Percentiles rank a stretch among this genome's conserved stretches.
phyloP scores from a whole-genome alignment of 306 rosid genomes.

The Sindora glabra region DNA sequence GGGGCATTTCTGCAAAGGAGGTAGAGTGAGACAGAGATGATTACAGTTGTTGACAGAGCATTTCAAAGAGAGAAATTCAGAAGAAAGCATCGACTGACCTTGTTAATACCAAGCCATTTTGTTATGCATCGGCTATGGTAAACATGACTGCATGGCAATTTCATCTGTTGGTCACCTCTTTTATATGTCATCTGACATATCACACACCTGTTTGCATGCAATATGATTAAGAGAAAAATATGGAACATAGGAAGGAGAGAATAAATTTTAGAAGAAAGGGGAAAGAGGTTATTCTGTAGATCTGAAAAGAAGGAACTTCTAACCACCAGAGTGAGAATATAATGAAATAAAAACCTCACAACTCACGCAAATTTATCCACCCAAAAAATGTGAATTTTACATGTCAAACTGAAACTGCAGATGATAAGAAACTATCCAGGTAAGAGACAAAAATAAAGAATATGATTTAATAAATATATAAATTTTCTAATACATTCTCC shows the following conservation, averaged over 20 bases:
- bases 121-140: constrained; percentile 80
- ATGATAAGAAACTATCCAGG: too few relatives aligned
- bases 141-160: constrained; percentile 80
- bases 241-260: not conserved
- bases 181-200: constrained; percentile 85
- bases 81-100: constrained; percentile 36
- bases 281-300: not conserved
- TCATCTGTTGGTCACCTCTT: constrained; percentile 77
- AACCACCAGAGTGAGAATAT: too few relatives aligned
- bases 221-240: not conserved
- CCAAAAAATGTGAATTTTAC: too few relatives aligned
- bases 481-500: too few relatives aligned
- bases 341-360: too few relatives aligned
- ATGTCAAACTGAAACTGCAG: too few relatives aligned
- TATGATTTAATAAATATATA: too few relatives aligned
- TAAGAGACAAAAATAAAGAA: too few relatives aligned
- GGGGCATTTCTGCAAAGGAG: constrained; percentile 67
- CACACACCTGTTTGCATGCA: constrained; percentile 59
- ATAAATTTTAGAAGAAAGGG: not conserved
- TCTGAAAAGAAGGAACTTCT: not conserved
- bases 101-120: constrained; percentile 91
- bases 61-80: not conserved
- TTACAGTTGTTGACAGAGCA: not conserved
- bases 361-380: too few relatives aligned
- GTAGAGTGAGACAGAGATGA: not conserved